phyloP scores from a whole-genome alignment of 805 yeast genomes.

The Ogataea sp. region DNA sequence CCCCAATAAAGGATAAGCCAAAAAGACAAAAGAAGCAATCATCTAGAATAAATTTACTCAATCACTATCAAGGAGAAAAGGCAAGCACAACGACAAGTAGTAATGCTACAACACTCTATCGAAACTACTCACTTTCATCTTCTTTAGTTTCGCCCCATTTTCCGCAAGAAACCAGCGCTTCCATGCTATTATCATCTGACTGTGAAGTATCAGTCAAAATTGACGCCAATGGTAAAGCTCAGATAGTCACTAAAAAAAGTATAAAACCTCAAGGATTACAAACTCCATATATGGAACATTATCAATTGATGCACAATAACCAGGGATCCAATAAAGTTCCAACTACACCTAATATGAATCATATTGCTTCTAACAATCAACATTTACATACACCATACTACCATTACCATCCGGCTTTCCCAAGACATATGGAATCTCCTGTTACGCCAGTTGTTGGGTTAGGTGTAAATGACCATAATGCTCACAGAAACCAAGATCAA shows the following conservation, averaged over 20 bases:
- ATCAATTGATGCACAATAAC: background rate
- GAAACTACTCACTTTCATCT: background rate
- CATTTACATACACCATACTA: background rate
- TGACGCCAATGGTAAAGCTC: slow-evolving; percentile 21
- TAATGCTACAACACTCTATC: too few relatives aligned
- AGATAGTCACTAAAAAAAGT: slow-evolving; percentile 15
- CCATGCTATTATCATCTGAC: slow-evolving; percentile 10
- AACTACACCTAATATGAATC: background rate
- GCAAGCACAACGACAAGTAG: too few relatives aligned
- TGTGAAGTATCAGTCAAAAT: slow-evolving; percentile 16
- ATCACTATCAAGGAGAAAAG: background rate
- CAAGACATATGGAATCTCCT: background rate
- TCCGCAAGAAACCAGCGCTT: background rate
- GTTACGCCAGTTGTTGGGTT: background rate
- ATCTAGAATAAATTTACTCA: background rate
- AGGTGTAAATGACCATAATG: background rate
- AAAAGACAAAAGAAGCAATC: slow-evolving; percentile 1
- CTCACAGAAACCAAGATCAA: background rate
- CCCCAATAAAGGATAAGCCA: background rate
- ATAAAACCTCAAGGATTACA: slow-evolving; percentile 1
- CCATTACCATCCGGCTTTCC: slow-evolving; percentile 1
- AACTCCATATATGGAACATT: slow-evolving; percentile 6
- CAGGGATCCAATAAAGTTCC: background rate
- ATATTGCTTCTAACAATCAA: background rate
- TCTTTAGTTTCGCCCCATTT: slow-evolving; percentile 2